phyloP scores from a whole-genome alignment of 441 rosid genomes.

The Gossypium davidsonii region DNA sequence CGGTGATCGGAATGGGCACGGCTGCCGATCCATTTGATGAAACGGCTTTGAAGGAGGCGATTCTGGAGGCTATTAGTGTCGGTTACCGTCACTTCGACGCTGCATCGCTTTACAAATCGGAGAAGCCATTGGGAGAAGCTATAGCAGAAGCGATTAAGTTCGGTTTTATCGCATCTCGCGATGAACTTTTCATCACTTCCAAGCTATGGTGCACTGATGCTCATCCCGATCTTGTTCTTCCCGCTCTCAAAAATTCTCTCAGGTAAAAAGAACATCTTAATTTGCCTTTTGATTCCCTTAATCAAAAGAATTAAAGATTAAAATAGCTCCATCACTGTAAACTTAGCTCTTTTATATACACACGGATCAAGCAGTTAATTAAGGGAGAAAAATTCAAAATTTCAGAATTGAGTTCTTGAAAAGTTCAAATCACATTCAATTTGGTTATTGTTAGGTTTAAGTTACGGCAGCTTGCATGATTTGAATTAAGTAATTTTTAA shows the following conservation, averaged over 20 bases:
- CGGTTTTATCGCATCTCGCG: conserved; percentile 19
- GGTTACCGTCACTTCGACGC: conserved; percentile 40
- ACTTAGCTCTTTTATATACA: background rate
- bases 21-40: conserved; percentile 10
- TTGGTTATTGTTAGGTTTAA: no score
- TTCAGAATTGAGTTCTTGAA: no score
- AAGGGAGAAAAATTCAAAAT: no score
- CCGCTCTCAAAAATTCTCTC: conserved; percentile 27
- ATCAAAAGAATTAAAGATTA: background rate
- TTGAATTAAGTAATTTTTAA: no score
- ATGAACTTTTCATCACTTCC: conserved; percentile 31
- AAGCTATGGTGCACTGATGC: conserved; percentile 29
- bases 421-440: no score
- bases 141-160: conserved; percentile 24
- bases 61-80: conserved; percentile 26
- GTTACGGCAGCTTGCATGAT: no score
- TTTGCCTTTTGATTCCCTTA: background rate
- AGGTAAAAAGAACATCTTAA: conserved; percentile 3
- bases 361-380: no score
- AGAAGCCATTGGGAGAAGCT: conserved; percentile 29
- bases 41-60: conserved; percentile 6
- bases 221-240: conserved; percentile 23
- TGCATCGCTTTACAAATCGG: conserved; percentile 26
- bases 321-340: background rate
- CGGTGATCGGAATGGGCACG: conserved; percentile 29